Evolutionary conservation across 1,284 basidiomycete genomes (phyloP), one percentile per base, ranked within the genome.

Genomic region (Tranzscheliella williamsii): DNA sequence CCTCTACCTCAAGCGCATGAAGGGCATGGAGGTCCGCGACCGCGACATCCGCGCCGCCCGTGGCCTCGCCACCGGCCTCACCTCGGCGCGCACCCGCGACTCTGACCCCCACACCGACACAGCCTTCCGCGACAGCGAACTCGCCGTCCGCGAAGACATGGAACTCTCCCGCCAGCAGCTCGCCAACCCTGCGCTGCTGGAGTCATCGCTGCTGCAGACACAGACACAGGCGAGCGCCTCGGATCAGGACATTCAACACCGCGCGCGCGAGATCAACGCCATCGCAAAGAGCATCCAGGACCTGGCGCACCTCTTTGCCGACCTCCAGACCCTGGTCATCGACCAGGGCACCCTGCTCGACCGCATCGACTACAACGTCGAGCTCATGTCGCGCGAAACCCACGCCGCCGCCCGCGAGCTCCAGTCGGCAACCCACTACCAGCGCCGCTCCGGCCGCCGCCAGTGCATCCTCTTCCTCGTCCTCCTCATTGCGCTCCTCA

Each of bases 311-410:
- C 84, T 99, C 33, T 99, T 99, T 83, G 90, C 93, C 69, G 95
- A 99, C 75, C 82, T 99, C 30, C 88, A 87, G 18, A 85, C 84
- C 30, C 84, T 99, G 53, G 91, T 99, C 46, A 96, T 98, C 61
- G 95, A 98, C 79, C 95, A 99, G 77, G 95, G 95, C 11, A 96
- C 94, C 8, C 84, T 99, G 42, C 83, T 98, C 47, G 95, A 98
- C 79, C 89, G 90, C 31, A 86, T 98, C 47, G 95, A 99, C 79
- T 98, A 91, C 80, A 98, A 99, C 76, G 90, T 98, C 46, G 91
- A 97, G 77, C 87, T 89, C 78, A 91, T 93, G 17, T 86, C 87
- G 6, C 84, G 84, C 18, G 84, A 91, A 47, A 84, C 95, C 76
- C 79, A 86, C 46, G 89, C 89, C 29, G 91, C 93, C 4, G 91